Base-by-base conservation (phyloP, 352 stramenopile species). In the Phytophthora constricta region DNA sequence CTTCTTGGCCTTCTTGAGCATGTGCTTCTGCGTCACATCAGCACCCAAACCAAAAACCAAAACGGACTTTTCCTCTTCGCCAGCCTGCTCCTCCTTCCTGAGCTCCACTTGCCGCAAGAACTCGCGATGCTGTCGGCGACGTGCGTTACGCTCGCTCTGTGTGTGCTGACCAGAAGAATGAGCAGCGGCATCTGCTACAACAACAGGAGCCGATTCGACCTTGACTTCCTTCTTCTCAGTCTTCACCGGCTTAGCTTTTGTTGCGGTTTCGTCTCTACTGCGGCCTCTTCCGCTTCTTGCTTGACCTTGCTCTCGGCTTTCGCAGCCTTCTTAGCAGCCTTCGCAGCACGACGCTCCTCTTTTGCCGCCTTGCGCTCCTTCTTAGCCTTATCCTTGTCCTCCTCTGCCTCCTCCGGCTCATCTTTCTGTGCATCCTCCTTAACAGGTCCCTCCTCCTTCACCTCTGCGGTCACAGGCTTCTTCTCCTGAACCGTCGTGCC, bases 1-100 rank as follows among this genome's bases (percentile, higher is more conserved):
- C 62, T 93, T 93, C 61, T 92, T 93, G 39, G 77, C 76, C 56
- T 91, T 92, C 68, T 93, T 93, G n/a, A 77, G 79, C 46, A 95
- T 58, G 55, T 88, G 81, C 65, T 95, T 95, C 62, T 91, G 73
- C 4, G 80, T 91, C 56, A 93, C 82, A 51, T 81, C 74, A n/a
- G 69, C 63, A 39, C 84, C 79, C 14, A 95, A 53, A 1, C 86
- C 86, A 66, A 90, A 95, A 31, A 95, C 76, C 59, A 91, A 63
- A 20, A 95, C 71, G 20, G 87, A 89, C 57, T 92, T 95, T 20
- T 93, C 55, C 22, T 91, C 69, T 0, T 71, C 10, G 7, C 62
- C 76, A 4, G 86, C 86, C 4, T 74, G 47, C 13, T 75, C 63
- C 49, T 93, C 73, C 65, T 92, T 91, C 47, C 85, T 82, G 46